Percentiles rank a stretch among this genome's conserved stretches.
These are phyloP conservation scores for Ramaria sp. DNA, from an alignment of 768 basidiomycete genomes.

Conservation along the genomic window DNA sequence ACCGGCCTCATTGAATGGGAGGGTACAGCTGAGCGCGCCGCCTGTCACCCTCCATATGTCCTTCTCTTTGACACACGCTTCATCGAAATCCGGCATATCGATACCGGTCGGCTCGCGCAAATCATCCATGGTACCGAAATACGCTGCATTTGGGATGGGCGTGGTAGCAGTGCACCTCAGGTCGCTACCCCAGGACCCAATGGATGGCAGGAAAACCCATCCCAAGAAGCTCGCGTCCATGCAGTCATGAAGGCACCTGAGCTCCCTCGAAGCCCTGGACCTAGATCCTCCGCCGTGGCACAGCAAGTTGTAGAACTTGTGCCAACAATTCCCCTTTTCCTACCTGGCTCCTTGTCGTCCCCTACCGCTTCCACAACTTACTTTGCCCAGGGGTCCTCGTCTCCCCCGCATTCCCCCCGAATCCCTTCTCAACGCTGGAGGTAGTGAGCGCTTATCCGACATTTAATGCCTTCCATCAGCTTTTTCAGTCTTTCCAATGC, in stretches of 20 bases:
- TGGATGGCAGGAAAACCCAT: slow-evolving; percentile 37
- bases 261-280: slow-evolving; percentile 24
- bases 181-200: slow-evolving; percentile 30
- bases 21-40: slow-evolving; percentile 78
- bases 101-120: slow-evolving; percentile 69
- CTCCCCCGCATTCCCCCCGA: slow-evolving; percentile 44
- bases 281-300: slow-evolving; percentile 9
- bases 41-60: slow-evolving; percentile 82
- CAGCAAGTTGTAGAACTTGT: slow-evolving; percentile 29
- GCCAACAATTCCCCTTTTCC: slow-evolving; percentile 62
- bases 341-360: slow-evolving; percentile 44
- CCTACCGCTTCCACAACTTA: slow-evolving; percentile 38
- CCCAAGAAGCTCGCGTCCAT: slow-evolving; percentile 76
- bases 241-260: slow-evolving; percentile 65
- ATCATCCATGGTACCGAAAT: slow-evolving; percentile 76
- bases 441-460: background rate
- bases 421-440: slow-evolving; percentile 2
- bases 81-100: slow-evolving; percentile 81
- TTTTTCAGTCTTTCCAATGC: background rate
- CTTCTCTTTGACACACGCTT: slow-evolving; percentile 82
- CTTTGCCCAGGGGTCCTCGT: slow-evolving; percentile 33
- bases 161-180: slow-evolving; percentile 27
- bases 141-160: slow-evolving; percentile 86
- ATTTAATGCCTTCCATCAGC: background rate
- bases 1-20: slow-evolving; percentile 87